Evolutionary conservation across 2,329 filamentous ascomycete species (phyloP).

Genomic region (Piedraia hortae): DNA sequence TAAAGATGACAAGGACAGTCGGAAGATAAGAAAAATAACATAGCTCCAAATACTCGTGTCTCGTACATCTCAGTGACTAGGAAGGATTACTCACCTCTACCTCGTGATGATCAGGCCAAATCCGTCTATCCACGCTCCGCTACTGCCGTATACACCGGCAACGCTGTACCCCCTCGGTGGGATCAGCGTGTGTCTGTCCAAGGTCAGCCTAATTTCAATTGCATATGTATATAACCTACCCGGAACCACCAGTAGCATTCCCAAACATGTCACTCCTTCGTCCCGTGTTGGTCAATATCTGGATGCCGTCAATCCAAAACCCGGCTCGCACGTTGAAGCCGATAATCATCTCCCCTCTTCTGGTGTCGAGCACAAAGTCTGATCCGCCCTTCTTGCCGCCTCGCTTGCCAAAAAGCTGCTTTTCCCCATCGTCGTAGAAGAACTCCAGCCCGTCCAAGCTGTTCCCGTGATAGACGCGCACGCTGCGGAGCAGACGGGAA

Average conservation of each 20-base stretch:
- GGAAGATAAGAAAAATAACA: no score
- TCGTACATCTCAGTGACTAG: no score
- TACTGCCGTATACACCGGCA: constrained; percentile 64
- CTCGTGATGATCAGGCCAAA: constrained; percentile 57
- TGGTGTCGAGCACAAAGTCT: constrained; percentile 56
- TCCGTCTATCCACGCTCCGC: constrained; percentile 55
- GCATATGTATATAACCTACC: constrained; percentile 29
- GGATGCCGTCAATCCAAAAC: constrained; percentile 63
- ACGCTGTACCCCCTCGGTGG: constrained; percentile 73
- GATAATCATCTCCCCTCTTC: constrained; percentile 60
- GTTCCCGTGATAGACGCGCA: constrained; percentile 50
- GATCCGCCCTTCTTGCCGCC: constrained; percentile 43
- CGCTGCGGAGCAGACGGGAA: constrained; percentile 39
- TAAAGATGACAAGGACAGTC: no score
- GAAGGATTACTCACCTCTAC: no score
- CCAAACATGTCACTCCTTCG: constrained; percentile 66
- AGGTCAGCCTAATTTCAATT: neutral
- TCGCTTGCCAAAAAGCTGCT: constrained; percentile 61
- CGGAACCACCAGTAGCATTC: constrained; percentile 49
- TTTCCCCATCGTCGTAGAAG: constrained; percentile 63
- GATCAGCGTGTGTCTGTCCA: constrained; percentile 50
- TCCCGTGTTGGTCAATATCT: constrained; percentile 72
- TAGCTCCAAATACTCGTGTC: no score
- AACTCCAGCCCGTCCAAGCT: constrained; percentile 76
- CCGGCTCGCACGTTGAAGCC: constrained; percentile 66